Conservation (phyloP, 306 rosid genomes). For the Gillenia trifoliata region DNA sequence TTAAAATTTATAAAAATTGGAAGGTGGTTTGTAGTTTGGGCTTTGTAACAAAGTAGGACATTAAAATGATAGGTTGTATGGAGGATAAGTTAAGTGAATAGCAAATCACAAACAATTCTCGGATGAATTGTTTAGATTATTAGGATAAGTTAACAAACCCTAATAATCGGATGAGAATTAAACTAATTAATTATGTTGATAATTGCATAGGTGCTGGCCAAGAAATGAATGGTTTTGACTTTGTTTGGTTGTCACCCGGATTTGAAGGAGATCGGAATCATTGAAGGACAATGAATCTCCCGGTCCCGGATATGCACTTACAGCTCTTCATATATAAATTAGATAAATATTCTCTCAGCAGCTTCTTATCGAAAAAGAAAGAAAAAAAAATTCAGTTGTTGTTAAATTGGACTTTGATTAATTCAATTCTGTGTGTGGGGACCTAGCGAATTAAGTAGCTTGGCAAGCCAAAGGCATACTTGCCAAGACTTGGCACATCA, state of each 20-base stretch:
- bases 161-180: background rate
- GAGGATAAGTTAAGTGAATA: too few species aligned
- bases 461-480: background rate
- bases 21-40: too few species aligned
- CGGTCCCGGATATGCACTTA: background rate
- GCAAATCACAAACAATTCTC: too few species aligned
- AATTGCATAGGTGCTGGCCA: background rate
- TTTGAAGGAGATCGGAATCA: conserved; percentile 4
- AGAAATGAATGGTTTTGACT: background rate
- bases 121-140: too few species aligned
- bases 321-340: background rate
- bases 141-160: too few species aligned
- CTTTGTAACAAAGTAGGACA: too few species aligned
- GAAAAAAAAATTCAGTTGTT: too few species aligned
- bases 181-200: background rate
- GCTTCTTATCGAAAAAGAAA: too few species aligned
- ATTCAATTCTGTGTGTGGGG: background rate
- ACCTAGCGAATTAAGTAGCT: background rate
- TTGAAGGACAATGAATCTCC: background rate
- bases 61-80: too few species aligned
- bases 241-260: conserved; percentile 8
- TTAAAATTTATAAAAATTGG: too few species aligned
- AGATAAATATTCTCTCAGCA: background rate
- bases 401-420: too few species aligned
- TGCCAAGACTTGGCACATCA: background rate